Conservation (phyloP, 495 filamentous ascomycete species). For the Hypoxylon lienhwacheense region DNA sequence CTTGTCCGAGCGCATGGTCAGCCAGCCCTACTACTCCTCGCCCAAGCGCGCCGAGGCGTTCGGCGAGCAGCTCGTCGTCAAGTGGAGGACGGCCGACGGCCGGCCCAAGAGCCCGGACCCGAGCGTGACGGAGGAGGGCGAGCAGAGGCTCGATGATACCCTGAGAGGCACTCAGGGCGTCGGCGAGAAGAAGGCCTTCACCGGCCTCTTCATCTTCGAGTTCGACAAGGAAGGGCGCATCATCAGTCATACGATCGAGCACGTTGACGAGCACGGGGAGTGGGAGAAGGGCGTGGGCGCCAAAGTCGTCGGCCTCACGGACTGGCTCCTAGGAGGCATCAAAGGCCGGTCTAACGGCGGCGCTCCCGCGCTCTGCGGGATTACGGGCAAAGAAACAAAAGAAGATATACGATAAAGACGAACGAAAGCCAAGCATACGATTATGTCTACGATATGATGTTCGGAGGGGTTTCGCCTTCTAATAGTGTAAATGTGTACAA, state of each 20-base stretch:
- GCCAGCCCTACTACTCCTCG: slow-evolving; percentile 40
- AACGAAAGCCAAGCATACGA: slow-evolving; percentile 3
- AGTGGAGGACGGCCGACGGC: slow-evolving; percentile 68
- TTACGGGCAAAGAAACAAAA: slow-evolving; percentile 15
- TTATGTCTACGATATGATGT: not conserved
- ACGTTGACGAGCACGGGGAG: slow-evolving; percentile 77
- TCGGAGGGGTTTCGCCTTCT: slow-evolving; percentile 1
- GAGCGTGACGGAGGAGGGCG: slow-evolving; percentile 33
- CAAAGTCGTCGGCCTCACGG: slow-evolving; percentile 80
- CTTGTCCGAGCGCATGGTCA: slow-evolving; percentile 82
- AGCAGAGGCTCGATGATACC: slow-evolving; percentile 27
- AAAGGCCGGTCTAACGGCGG: slow-evolving; percentile 44
- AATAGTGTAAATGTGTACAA: slow-evolving; percentile 34
- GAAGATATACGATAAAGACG: slow-evolving; percentile 5
- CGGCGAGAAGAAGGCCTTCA: slow-evolving; percentile 61
- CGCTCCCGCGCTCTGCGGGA: slow-evolving; percentile 28
- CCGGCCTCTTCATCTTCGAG: slow-evolving; percentile 88
- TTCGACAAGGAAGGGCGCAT: slow-evolving; percentile 91
- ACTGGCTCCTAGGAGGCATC: slow-evolving; percentile 78
- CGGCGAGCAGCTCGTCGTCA: slow-evolving; percentile 80
- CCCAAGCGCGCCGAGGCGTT: slow-evolving; percentile 45
- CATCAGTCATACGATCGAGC: slow-evolving; percentile 86
- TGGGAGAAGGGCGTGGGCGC: slow-evolving; percentile 61
- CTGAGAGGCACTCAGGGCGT: slow-evolving; percentile 32
- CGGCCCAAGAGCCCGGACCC: slow-evolving; percentile 36